A percentile compares a stretch with the other conserved stretches of the same genome.
Evolutionary conservation across 805 yeast genomes (phyloP).

Genomic region (Ogataea ramenticola): DNA sequence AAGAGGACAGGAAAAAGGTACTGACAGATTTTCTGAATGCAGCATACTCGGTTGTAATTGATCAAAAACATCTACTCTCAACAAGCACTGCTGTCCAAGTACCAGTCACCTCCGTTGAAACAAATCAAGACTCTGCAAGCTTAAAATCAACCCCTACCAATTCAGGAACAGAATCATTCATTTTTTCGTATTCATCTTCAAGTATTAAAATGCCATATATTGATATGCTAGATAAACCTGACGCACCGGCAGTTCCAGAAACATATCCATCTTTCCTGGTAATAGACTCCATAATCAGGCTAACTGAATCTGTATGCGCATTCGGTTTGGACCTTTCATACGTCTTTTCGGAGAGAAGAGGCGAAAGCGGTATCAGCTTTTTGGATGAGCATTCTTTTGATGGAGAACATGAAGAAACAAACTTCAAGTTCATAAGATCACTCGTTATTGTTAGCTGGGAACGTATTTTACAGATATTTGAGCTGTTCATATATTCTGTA

Average conservation of each 20-base stretch:
- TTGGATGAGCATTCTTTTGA: constrained; percentile 14
- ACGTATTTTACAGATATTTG: constrained; percentile 35
- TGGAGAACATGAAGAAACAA: constrained; percentile 5
- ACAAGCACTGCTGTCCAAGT: constrained; percentile 27
- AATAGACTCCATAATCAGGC: constrained; percentile 40
- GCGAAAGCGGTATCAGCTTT: constrained; percentile 11
- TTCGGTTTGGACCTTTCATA: constrained; percentile 37
- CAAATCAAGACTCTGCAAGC: not conserved
- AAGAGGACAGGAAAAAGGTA: constrained; percentile 50
- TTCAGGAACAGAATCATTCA: not conserved
- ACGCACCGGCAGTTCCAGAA: constrained; percentile 62
- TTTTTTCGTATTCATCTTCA: not conserved
- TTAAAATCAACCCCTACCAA: not conserved
- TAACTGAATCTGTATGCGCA: constrained; percentile 65
- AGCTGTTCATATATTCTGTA: constrained; percentile 53
- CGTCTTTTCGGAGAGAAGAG: constrained; percentile 1
- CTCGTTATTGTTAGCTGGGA: constrained; percentile 31
- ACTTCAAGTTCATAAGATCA: constrained; percentile 12
- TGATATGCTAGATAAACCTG: constrained; percentile 74
- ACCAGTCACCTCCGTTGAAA: constrained; percentile 6
- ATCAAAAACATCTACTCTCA: constrained; percentile 26
- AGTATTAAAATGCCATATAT: constrained; percentile 46
- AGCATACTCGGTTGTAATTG: constrained; percentile 29
- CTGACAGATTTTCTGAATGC: constrained; percentile 46
- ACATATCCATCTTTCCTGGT: constrained; percentile 58